phyloP scores from a whole-genome alignment of 2,329 filamentous ascomycete genomes.

The Colletotrichum costaricense region DNA sequence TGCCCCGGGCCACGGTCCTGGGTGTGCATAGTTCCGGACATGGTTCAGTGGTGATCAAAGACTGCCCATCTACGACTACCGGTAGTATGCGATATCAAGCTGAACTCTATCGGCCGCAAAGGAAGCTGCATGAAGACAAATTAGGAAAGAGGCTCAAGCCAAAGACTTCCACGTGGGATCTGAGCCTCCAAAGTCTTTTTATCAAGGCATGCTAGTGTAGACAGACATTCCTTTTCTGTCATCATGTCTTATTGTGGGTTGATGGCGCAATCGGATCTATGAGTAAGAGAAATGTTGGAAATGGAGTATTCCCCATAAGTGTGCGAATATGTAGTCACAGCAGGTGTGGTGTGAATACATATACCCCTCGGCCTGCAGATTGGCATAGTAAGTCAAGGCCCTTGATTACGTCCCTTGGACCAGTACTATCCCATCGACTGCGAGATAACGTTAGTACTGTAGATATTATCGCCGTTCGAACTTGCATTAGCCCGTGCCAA shows the following conservation, averaged over 20 bases:
- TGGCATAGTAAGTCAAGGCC: no score
- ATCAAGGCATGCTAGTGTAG: not conserved
- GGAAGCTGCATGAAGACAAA: not conserved
- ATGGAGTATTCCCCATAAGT: not conserved
- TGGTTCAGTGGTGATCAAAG: not conserved
- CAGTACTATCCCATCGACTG: no score
- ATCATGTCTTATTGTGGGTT: slow-evolving; percentile 43
- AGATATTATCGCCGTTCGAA: no score
- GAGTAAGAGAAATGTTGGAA: slow-evolving; percentile 16
- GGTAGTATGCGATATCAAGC: not conserved
- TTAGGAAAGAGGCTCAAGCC: not conserved
- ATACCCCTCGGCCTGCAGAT: no score
- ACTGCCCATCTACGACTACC: not conserved
- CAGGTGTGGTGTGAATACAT: not conserved
- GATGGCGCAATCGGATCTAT: slow-evolving; percentile 42
- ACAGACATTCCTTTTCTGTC: slow-evolving; percentile 20
- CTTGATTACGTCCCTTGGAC: no score
- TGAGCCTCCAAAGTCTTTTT: not conserved
- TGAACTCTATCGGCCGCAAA: not conserved
- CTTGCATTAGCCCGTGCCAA: no score
- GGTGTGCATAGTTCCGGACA: not conserved
- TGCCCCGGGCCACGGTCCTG: slow-evolving; percentile 1
- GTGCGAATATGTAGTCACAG: not conserved
- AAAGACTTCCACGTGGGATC: not conserved
- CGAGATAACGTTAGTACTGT: no score